These are phyloP conservation scores for Calonectria montana DNA, from an alignment of 2,329 filamentous ascomycete genomes.

Conservation along the genomic window DNA sequence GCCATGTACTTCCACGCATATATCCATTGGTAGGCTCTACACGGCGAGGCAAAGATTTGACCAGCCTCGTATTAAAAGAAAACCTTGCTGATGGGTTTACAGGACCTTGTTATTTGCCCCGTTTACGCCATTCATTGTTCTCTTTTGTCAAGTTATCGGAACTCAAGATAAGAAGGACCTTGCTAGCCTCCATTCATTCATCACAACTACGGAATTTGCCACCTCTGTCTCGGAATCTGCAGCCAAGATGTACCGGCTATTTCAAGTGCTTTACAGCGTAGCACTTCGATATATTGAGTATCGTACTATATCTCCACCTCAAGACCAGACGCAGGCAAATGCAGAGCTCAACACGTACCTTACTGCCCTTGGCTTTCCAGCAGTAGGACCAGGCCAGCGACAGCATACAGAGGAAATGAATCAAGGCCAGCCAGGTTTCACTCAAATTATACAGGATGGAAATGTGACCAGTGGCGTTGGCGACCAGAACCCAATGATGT, in stretches of 20 bases:
- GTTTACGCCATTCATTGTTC: conserved; percentile 64
- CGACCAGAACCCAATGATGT: conserved; percentile 45
- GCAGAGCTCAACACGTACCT: conserved; percentile 49
- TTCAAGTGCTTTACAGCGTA: conserved; percentile 68
- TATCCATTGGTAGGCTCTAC: conserved; percentile 54
- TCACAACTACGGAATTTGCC: conserved; percentile 61
- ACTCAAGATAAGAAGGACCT: conserved; percentile 55
- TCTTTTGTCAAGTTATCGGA: conserved; percentile 63
- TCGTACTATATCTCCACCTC: conserved; percentile 48
- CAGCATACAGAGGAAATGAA: conserved; percentile 21
- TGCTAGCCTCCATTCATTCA: conserved; percentile 61
- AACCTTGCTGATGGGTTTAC: conserved; percentile 7
- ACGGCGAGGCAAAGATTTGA: not conserved
- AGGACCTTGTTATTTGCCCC: conserved; percentile 62
- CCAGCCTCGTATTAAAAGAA: too few relatives aligned
- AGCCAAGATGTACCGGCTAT: conserved; percentile 66
- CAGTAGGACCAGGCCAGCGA: conserved; percentile 30
- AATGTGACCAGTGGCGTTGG: conserved; percentile 22
- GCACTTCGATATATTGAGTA: conserved; percentile 69
- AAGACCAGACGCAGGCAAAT: conserved; percentile 48
- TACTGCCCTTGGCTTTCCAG: conserved; percentile 60
- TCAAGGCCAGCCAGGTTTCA: conserved; percentile 22
- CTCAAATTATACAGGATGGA: conserved; percentile 27
- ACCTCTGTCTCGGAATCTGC: conserved; percentile 60
- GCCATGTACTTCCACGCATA: conserved; percentile 53